Conservation (phyloP, 202 grass and related monocot species). For the Sporobolus alterniflorus region DNA sequence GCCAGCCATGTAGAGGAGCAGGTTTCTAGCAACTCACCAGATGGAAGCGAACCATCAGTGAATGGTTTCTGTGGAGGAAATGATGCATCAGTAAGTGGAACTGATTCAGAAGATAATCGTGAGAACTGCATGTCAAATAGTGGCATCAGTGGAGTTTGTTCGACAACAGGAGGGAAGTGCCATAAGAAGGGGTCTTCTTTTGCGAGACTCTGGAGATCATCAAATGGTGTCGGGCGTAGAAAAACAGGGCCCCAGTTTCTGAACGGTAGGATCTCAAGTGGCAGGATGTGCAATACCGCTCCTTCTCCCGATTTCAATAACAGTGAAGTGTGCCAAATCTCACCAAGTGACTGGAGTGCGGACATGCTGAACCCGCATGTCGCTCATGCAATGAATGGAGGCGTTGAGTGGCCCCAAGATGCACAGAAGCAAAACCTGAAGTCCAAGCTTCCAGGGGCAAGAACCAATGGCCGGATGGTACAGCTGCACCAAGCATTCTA, state of each 20-base stretch:
- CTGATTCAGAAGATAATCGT: conserved; percentile 55
- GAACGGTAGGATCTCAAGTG: conserved; percentile 44
- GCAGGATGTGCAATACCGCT: conserved; percentile 46
- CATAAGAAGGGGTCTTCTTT: conserved; percentile 66
- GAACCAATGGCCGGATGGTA: conserved; percentile 68
- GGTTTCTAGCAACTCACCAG: conserved; percentile 74
- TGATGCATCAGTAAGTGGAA: conserved; percentile 59
- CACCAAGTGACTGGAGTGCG: conserved; percentile 66
- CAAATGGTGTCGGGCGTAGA: conserved; percentile 41
- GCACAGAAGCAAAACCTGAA: conserved; percentile 66
- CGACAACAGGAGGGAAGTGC: conserved; percentile 47
- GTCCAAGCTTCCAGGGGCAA: conserved; percentile 63
- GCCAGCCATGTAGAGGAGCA: conserved; percentile 77
- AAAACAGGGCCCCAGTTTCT: conserved; percentile 34
- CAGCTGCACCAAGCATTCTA: conserved; percentile 75
- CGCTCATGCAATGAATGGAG: conserved; percentile 51
- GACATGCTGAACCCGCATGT: conserved; percentile 59
- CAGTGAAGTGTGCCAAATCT: conserved; percentile 46
- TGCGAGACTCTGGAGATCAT: conserved; percentile 64
- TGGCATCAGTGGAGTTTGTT: conserved; percentile 71
- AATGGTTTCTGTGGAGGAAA: conserved; percentile 56
- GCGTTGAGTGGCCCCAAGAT: conserved; percentile 54
- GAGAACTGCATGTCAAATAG: conserved; percentile 44
- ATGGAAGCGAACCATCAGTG: conserved; percentile 81
- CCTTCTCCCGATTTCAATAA: conserved; percentile 44